These are phyloP conservation scores for Adenanthera pavonina DNA, from an alignment of 306 rosid species.

Conservation along the genomic window DNA sequence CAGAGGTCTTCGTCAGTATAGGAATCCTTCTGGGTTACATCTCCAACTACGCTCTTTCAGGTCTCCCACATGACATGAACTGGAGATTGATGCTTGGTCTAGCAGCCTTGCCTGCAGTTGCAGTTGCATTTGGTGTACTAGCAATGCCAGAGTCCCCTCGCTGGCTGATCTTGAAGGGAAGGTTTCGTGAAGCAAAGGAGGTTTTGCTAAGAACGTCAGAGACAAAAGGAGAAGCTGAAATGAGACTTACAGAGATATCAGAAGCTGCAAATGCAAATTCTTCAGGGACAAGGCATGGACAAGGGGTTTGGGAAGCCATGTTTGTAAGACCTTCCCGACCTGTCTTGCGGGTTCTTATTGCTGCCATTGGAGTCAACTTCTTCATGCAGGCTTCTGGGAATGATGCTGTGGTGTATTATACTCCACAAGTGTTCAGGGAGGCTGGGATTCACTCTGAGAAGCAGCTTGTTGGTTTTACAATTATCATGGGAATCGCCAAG, in stretches of 20 bases:
- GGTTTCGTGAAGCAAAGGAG: constrained; percentile 56
- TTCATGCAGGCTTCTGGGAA: constrained; percentile 97
- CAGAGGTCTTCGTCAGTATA: constrained; percentile 74
- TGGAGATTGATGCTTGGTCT: constrained; percentile 90
- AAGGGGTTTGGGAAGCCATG: constrained; percentile 77
- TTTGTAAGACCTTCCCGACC: constrained; percentile 60
- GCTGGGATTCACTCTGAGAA: constrained; percentile 65
- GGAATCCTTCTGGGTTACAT: constrained; percentile 76
- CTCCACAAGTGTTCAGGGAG: constrained; percentile 72
- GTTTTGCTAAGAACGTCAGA: constrained; percentile 61
- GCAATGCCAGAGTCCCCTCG: constrained; percentile 88
- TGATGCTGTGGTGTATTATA: constrained; percentile 87
- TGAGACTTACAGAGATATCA: constrained; percentile 60
- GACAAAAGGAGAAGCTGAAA: constrained; percentile 62
- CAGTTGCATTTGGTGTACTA: constrained; percentile 58
- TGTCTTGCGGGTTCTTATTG: constrained; percentile 57
- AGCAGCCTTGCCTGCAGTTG: constrained; percentile 62
- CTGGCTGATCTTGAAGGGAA: constrained; percentile 78
- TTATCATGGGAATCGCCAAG: constrained; percentile 72
- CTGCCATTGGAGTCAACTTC: constrained; percentile 80
- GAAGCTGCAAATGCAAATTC: constrained; percentile 46
- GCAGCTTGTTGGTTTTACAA: constrained; percentile 66
- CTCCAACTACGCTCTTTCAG: constrained; percentile 63
- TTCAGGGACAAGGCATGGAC: constrained; percentile 31
- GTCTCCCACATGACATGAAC: constrained; percentile 46